phyloP scores from a whole-genome alignment of 345 rosid genomes.

The Citropsis articulata region DNA sequence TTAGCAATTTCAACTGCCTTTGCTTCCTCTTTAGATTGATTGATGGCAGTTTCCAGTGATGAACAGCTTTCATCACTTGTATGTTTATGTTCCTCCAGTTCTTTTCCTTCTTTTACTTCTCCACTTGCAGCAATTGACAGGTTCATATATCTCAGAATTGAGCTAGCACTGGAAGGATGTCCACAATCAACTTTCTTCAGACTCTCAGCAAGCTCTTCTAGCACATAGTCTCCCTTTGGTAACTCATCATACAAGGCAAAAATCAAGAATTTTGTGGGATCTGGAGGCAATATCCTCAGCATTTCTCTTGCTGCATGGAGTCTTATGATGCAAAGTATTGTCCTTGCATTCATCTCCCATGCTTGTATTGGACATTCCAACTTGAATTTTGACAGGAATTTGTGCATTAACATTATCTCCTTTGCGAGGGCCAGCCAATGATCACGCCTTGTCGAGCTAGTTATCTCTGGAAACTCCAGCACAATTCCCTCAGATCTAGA shows the following conservation, averaged over 20 bases:
- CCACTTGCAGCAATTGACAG: constrained; percentile 27
- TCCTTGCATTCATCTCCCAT: constrained; percentile 86
- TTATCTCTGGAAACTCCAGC: constrained; percentile 91
- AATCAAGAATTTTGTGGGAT: constrained; percentile 73
- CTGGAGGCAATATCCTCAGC: constrained; percentile 76
- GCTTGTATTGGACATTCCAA: constrained; percentile 47
- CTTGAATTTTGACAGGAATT: constrained; percentile 48
- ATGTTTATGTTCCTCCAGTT: constrained; percentile 19
- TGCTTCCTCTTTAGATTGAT: constrained; percentile 62
- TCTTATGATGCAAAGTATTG: constrained; percentile 74
- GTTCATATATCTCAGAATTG: constrained; percentile 62
- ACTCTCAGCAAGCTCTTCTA: constrained; percentile 66
- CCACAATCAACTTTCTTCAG: constrained; percentile 39
- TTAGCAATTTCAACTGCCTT: constrained; percentile 55
- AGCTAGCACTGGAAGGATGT: constrained; percentile 67
- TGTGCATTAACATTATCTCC: constrained; percentile 74
- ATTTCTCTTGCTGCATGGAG: constrained; percentile 91
- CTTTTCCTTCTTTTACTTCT: constrained; percentile 28
- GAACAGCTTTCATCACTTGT: constrained; percentile 22
- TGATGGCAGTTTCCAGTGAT: constrained; percentile 50
- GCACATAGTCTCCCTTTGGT: constrained; percentile 88
- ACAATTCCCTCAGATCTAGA: constrained; percentile 71
- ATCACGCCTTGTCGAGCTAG: constrained; percentile 90
- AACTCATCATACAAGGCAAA: constrained; percentile 74
- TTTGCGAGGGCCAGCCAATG: constrained; percentile 78